These are phyloP conservation scores for Solanum appendiculatum DNA, from an alignment of 257 asterid genomes.

Conservation along the genomic window DNA sequence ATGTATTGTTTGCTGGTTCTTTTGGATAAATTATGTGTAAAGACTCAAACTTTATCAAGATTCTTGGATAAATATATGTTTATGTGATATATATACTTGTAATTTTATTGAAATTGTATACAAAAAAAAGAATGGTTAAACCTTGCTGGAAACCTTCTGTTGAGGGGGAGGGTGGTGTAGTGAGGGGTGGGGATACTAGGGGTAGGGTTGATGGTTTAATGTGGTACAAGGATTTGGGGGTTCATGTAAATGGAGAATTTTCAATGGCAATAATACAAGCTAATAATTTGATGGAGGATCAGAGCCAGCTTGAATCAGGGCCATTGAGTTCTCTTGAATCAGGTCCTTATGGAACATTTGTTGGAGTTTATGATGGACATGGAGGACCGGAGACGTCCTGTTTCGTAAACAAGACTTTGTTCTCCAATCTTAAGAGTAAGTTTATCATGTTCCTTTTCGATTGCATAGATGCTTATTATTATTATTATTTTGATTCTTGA, in stretches of 20 bases:
- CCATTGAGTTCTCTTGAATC: constrained; percentile 54
- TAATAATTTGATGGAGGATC: constrained; percentile 84
- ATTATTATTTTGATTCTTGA: neutral
- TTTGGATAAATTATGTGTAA: constrained; percentile 28
- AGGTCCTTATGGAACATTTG: constrained; percentile 78
- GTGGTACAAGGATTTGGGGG: constrained; percentile 88
- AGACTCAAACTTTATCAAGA: neutral
- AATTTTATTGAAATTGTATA: neutral
- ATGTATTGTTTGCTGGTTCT: constrained; percentile 41
- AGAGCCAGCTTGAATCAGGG: constrained; percentile 86
- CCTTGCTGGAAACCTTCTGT: constrained; percentile 77
- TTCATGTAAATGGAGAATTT: constrained; percentile 65
- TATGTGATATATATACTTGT: neutral
- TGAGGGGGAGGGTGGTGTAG: constrained; percentile 49
- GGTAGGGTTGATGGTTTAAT: constrained; percentile 68
- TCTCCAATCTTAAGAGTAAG: constrained; percentile 80
- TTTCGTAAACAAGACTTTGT: constrained; percentile 54
- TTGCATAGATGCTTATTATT: neutral
- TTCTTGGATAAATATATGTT: neutral
- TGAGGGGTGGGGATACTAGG: constrained; percentile 33
- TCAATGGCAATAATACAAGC: constrained; percentile 96
- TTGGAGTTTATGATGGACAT: constrained; percentile 98
- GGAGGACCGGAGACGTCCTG: constrained; percentile 96
- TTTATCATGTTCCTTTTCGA: neutral
- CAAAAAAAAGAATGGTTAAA: constrained; percentile 46